Base-by-base conservation (phyloP, 1,139 yeast genomes). In the Yueomyces sp. region DNA sequence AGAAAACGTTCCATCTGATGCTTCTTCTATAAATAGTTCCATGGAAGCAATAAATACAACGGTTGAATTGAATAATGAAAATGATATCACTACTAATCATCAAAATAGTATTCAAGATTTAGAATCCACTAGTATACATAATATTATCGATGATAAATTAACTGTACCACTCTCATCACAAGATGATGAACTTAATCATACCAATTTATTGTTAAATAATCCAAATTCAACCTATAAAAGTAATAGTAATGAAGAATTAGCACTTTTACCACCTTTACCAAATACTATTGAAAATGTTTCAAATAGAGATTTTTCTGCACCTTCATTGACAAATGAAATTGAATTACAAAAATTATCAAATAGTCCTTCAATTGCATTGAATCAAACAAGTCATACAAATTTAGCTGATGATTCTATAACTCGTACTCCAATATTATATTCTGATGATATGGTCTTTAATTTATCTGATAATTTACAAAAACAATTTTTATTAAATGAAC, bases 221-320 rank as follows among this genome's bases (percentile, higher is more conserved):
- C 32, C 32, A 30, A 33, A 33, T n/a, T 5, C 6, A 5, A 33
- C 35, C 3, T 11, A 33, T 5, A 33, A 33, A 36, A 38, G 41
- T 19, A 41, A 41, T 12, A 50, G 52, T 37, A 45, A 43, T 28
- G 56, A 51, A 35, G 56, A 54, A 37, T 40, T 52, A 27, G 45
- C 51, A 25, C 44, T 58, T 36, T 44, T 58, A 32, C 63, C 63
- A 25, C 63, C 63, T 4, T 42, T 58, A 39, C 63, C 63, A 26
- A 45, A 49, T 33, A 43, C 49, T 2, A 40, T 41, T 8, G 52
- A 50, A 27, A 40, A 39, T 32, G 37, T 39, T 28, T 29, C 32
- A 6, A 29, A 19, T 19, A 19, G 19, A 19, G 19, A 19, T 19
- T 19, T 19, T 19, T 19, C 19, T 19, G 19, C 19, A 2, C 19